Percentiles rank a stretch among this genome's conserved stretches.
phyloP scores from a whole-genome alignment of 1,284 basidiomycete species.

The Porodaedalea pini region DNA sequence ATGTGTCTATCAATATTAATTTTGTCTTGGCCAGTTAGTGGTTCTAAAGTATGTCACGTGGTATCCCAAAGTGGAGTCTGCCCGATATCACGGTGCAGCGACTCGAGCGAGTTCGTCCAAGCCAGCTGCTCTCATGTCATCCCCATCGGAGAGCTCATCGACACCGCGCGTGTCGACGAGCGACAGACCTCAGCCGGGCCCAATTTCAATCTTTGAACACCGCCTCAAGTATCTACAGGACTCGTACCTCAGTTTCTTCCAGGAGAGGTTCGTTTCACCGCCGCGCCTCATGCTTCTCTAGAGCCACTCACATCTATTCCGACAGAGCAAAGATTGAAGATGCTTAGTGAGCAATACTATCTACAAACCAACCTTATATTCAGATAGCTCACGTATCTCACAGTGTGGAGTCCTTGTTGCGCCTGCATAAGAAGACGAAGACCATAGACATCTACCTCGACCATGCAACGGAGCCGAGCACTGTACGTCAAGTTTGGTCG shows the following conservation, averaged over 20 bases:
- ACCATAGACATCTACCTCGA: slow-evolving; percentile 64
- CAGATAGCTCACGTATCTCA: slow-evolving; percentile 6
- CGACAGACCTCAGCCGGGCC: slow-evolving; percentile 40
- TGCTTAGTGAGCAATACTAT: slow-evolving; percentile 59
- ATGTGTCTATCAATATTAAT: neutral
- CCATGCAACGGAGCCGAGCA: slow-evolving; percentile 57
- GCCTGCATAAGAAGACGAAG: slow-evolving; percentile 66
- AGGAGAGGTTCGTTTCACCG: slow-evolving; percentile 63
- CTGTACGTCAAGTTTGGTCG: slow-evolving; percentile 69
- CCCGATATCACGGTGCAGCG: neutral
- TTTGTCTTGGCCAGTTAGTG: neutral
- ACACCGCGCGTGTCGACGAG: slow-evolving; percentile 18
- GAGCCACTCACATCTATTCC: slow-evolving; percentile 21
- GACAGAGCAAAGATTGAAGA: slow-evolving; percentile 79
- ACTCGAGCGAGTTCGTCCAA: neutral
- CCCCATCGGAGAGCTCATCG: slow-evolving; percentile 12
- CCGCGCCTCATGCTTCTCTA: slow-evolving; percentile 6
- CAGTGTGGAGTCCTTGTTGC: slow-evolving; percentile 69
- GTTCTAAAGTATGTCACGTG: neutral
- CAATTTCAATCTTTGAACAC: slow-evolving; percentile 65
- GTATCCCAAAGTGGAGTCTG: neutral
- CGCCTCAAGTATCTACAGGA: slow-evolving; percentile 68
- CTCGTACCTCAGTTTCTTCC: slow-evolving; percentile 79
- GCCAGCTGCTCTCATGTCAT: slow-evolving; percentile 8
- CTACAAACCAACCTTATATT: neutral